Evolutionary conservation across 2,329 filamentous ascomycete species (phyloP).

Genomic region (Xylariaceae sp.): DNA sequence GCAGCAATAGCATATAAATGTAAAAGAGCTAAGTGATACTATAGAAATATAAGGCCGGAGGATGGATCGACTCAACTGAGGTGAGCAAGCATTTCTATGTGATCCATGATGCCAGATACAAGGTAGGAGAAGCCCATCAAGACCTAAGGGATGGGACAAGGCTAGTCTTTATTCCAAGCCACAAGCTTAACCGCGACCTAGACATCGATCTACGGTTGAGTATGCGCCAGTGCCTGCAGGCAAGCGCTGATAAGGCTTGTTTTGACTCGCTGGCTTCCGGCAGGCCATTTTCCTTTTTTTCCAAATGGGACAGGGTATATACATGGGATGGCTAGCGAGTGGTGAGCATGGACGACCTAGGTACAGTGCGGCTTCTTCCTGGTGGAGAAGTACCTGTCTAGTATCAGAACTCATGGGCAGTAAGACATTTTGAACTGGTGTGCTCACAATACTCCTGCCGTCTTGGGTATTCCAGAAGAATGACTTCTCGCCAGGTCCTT

Average conservation of each 20-base stretch:
- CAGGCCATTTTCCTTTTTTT: conserved; percentile 1
- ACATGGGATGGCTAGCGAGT: neutral
- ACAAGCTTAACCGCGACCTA: neutral
- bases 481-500: neutral
- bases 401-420: neutral
- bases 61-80: neutral
- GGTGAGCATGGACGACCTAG: neutral
- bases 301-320: neutral
- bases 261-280: neutral
- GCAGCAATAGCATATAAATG: neutral
- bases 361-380: neutral
- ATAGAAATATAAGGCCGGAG: neutral
- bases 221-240: no score
- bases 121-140: neutral
- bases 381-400: no score
- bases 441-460: neutral
- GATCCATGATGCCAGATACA: neutral
- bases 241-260: conserved; percentile 1
- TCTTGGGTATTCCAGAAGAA: no score
- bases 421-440: neutral
- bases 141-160: neutral
- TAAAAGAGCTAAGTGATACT: neutral
- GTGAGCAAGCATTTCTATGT: neutral
- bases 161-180: neutral
- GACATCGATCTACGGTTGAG: no score